These are phyloP conservation scores for Gossypium herbaceum DNA, from an alignment of 345 rosid species.

Conservation along the genomic window DNA sequence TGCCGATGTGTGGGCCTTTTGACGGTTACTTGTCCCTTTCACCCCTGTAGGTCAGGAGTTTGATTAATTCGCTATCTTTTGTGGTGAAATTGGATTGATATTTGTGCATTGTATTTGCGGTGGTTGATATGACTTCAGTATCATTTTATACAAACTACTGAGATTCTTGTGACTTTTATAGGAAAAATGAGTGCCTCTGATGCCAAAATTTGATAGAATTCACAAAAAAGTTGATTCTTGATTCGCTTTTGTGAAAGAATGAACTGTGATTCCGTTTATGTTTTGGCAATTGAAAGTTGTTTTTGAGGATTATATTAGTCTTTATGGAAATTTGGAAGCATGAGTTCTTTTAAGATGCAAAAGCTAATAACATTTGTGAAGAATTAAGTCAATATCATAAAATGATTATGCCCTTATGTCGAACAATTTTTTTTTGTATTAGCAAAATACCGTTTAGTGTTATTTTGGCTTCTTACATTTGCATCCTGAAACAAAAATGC, in stretches of 20 bases:
- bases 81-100: conserved; percentile 13
- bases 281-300: not conserved
- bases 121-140: not conserved
- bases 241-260: not conserved
- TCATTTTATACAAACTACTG: not conserved
- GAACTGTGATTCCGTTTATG: not conserved
- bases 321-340: not conserved
- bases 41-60: conserved; percentile 75
- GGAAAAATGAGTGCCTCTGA: conserved; percentile 2
- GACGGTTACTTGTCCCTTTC: conserved; percentile 92
- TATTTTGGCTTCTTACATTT: no score
- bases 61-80: not conserved
- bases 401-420: no score
- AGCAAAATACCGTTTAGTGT: no score
- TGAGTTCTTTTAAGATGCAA: not conserved
- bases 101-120: not conserved
- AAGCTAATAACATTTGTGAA: not conserved
- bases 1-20: conserved; percentile 99
- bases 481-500: no score
- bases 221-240: not conserved
- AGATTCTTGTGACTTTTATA: not conserved
- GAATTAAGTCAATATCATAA: not conserved
- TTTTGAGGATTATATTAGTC: not conserved
- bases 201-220: not conserved
- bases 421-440: no score